Evolutionary conservation across 2,329 filamentous ascomycete genomes (phyloP), one percentile per base, ranked within the genome.

Genomic region (Sarocladiaceae sp.): DNA sequence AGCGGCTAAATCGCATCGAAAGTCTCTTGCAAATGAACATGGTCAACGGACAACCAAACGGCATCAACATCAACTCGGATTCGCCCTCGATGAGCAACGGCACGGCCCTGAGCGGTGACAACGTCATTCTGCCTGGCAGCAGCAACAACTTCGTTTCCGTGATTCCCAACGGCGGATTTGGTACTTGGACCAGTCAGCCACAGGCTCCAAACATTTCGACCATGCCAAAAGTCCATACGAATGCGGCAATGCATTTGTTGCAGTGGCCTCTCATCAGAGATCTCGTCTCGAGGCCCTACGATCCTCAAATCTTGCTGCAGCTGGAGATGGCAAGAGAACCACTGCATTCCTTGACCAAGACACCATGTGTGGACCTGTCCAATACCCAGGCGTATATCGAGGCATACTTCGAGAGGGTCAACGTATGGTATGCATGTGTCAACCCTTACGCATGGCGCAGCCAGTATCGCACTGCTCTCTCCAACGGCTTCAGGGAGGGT

Each of bases 161-260:
- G 51, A 76, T 82, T 49, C 76, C 77, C 3, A 77, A 74, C 48
- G 76, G 76, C 47, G 85, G 84, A 4, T 72, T 89, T 50, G 84
- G 83, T 5, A 86, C 84, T 3, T 89, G 84, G 84, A 77, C 72
- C 18, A 78, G 72, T 45, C 58, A 72, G 57, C 58, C 72, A 55
- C 56, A 71, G 49, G 54, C 62, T 13, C 69, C 64, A 31, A 90
- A 88, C 60, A 88, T 91, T 51, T 89, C 85, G 3, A 88, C 84
- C 20, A 91, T 91, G 85, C 87, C 87, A 18, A 90, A 88, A 62
- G 74, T 84, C 13, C 87, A 91, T 61, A 90, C 85, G 1, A 91
- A 87, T 47, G 85, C 86, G 5, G 85, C 85, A 1, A 67, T 89
- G 53, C 83, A 91, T 59, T 68, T 91, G 16, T 69, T 91, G 5